These are phyloP conservation scores for Leccinum ochraceum DNA, from an alignment of 768 basidiomycete species.

Conservation along the genomic window DNA sequence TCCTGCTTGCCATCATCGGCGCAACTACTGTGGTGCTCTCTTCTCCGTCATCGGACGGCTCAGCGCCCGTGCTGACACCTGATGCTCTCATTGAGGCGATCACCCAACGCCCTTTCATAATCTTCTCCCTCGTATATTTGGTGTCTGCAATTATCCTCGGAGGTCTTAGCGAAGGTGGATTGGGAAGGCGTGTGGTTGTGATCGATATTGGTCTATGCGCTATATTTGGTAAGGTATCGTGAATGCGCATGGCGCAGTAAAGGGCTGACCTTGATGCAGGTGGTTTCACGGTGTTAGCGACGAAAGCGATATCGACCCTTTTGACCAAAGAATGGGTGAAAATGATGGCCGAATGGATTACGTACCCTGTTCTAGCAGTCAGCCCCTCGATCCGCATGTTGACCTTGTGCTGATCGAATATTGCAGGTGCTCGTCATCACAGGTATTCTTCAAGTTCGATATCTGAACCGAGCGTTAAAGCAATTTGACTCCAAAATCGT, in stretches of 20 bases:
- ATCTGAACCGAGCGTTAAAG: constrained; percentile 86
- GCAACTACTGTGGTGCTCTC: constrained; percentile 92
- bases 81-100: constrained; percentile 69
- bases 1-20: constrained; percentile 80
- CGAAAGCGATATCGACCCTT: constrained; percentile 89
- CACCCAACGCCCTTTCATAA: constrained; percentile 67
- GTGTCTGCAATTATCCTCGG: constrained; percentile 57
- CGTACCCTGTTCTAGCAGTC: constrained; percentile 77
- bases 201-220: constrained; percentile 90
- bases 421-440: constrained; percentile 66
- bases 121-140: constrained; percentile 69
- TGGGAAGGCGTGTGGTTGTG: constrained; percentile 70
- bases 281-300: constrained; percentile 93
- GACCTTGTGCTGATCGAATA: constrained; percentile 10
- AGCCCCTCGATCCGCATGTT: constrained; percentile 21
- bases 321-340: constrained; percentile 76
- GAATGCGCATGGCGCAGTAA: neutral
- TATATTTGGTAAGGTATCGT: constrained; percentile 59
- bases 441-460: constrained; percentile 81
- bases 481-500: constrained; percentile 94
- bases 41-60: constrained; percentile 67
- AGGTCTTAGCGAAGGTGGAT: constrained; percentile 60
- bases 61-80: constrained; percentile 56
- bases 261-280: constrained; percentile 42
- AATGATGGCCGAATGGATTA: constrained; percentile 79